Conservation (phyloP, 2,329 filamentous ascomycete genomes). For the Cercospora nicotianae region DNA sequence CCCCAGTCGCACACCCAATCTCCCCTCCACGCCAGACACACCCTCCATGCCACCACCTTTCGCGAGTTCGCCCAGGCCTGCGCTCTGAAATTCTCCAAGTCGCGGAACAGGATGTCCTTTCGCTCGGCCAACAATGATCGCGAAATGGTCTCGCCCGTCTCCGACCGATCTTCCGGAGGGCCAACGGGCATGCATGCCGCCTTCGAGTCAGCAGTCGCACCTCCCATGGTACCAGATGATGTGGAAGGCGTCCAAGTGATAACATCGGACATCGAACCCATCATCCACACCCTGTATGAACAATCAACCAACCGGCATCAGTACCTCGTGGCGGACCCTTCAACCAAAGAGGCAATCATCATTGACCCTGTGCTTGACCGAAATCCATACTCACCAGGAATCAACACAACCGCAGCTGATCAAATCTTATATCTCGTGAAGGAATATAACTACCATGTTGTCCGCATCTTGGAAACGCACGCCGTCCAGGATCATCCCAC, state of each 20-base stretch:
- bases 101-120: constrained; percentile 7
- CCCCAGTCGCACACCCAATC: constrained; percentile 14
- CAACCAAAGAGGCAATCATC: constrained; percentile 52
- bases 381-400: constrained; percentile 39
- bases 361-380: constrained; percentile 64
- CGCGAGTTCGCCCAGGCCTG: constrained; percentile 3
- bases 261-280: constrained; percentile 26
- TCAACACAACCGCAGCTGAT: constrained; percentile 58
- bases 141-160: constrained; percentile 15
- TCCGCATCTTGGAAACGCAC: constrained; percentile 62
- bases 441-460: constrained; percentile 51
- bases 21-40: constrained; percentile 9
- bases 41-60: constrained; percentile 7
- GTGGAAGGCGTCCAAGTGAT: constrained; percentile 14
- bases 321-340: constrained; percentile 59
- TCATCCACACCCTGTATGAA: constrained; percentile 41
- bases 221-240: neutral
- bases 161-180: neutral
- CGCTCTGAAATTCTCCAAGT: neutral
- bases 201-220: neutral
- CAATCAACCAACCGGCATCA: constrained; percentile 57
- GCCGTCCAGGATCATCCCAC: constrained; percentile 63
- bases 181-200: constrained; percentile 2
- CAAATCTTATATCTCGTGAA: constrained; percentile 48
- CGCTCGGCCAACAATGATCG: neutral